Conservation (phyloP, 2,329 filamentous ascomycete species). For the Penicillium hordei region DNA sequence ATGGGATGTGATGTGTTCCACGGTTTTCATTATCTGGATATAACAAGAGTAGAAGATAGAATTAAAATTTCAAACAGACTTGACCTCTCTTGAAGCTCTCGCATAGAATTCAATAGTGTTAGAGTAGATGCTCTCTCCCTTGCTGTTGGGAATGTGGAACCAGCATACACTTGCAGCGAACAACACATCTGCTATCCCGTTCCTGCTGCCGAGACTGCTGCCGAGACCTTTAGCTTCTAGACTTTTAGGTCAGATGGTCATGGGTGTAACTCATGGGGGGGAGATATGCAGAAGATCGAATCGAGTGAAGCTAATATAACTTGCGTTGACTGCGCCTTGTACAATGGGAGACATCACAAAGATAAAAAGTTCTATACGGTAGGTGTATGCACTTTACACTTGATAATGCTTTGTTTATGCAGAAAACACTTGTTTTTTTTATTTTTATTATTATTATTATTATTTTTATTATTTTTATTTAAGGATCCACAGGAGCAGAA, state of each 20-base stretch:
- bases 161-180: slow-evolving; percentile 2
- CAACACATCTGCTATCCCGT: slow-evolving; percentile 3
- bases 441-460: too few relatives aligned
- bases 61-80: background rate
- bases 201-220: background rate
- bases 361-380: background rate
- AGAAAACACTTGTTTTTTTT: slow-evolving; percentile 7
- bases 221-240: background rate
- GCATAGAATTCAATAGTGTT: slow-evolving; percentile 2
- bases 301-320: background rate
- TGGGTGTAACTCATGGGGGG: background rate
- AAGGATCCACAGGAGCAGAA: slow-evolving; percentile 13
- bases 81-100: background rate
- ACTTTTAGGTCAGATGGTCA: background rate
- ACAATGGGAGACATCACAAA: background rate
- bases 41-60: background rate
- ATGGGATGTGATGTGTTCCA: slow-evolving; percentile 3
- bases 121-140: background rate
- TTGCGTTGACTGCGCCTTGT: slow-evolving; percentile 2
- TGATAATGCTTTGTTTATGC: background rate
- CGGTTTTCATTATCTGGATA: background rate
- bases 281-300: slow-evolving; percentile 6
- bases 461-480: slow-evolving; percentile 1
- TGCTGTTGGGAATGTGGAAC: slow-evolving; percentile 13
- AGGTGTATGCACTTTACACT: background rate